Conservation (phyloP, 1,284 basidiomycete genomes). For the Termitomyces sp. region DNA sequence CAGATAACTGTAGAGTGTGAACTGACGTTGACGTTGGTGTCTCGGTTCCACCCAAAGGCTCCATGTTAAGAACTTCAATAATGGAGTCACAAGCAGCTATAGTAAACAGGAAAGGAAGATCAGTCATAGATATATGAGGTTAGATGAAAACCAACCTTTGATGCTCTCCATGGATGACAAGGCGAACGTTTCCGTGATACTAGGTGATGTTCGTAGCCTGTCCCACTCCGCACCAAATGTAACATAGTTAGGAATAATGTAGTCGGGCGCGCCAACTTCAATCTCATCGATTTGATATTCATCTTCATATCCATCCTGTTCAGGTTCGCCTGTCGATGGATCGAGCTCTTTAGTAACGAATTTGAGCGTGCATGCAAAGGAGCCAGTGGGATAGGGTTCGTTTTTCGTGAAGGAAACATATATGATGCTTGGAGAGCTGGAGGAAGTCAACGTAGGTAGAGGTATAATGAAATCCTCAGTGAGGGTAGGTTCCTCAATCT, state of each 20-base stretch:
- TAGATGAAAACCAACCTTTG: constrained; percentile 54
- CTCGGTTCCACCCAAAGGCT: constrained; percentile 88
- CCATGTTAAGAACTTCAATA: constrained; percentile 94
- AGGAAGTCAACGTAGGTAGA: constrained; percentile 61
- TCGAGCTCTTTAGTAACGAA: constrained; percentile 98
- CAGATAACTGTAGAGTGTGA: constrained; percentile 92
- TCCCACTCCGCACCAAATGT: constrained; percentile 97
- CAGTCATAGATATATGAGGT: constrained; percentile 12
- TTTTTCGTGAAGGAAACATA: constrained; percentile 95
- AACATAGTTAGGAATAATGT: constrained; percentile 89
- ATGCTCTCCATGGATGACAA: constrained; percentile 91
- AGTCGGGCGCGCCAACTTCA: constrained; percentile 88
- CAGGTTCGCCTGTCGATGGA: constrained; percentile 93
- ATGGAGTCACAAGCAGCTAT: constrained; percentile 89
- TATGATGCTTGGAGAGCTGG: constrained; percentile 74
- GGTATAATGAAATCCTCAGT: constrained; percentile 96
- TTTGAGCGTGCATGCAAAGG: constrained; percentile 93
- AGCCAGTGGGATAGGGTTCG: constrained; percentile 73
- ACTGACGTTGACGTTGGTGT: constrained; percentile 78
- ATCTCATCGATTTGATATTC: constrained; percentile 98
- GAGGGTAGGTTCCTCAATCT: constrained; percentile 73
- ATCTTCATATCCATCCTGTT: constrained; percentile 98
- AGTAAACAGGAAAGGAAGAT: constrained; percentile 13
- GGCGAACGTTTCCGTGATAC: constrained; percentile 90
- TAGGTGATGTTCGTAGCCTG: constrained; percentile 70